A percentile compares a stretch with the other conserved stretches of the same genome.
Conservation (phyloP, 2,329 filamentous ascomycete species). For the Triangularia setosa region DNA sequence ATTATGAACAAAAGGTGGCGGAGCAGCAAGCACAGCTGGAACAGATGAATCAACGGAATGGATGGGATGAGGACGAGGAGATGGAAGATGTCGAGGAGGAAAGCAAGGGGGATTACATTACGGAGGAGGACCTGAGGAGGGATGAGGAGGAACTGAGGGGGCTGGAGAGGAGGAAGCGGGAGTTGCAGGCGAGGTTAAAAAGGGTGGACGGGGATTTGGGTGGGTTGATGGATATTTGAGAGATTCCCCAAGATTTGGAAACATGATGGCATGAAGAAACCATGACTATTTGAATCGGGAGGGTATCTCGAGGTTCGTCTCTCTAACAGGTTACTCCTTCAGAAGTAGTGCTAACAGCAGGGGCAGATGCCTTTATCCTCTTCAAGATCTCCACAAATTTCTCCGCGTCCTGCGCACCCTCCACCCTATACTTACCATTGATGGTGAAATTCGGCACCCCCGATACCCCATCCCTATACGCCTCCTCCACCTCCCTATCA, state of each 20-base stretch:
- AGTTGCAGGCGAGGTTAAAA: constrained; percentile 49
- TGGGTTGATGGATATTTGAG: constrained; percentile 49
- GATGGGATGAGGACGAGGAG: constrained; percentile 45
- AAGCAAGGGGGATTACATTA: constrained; percentile 40
- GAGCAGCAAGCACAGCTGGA: constrained; percentile 76
- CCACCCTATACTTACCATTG: constrained; percentile 62
- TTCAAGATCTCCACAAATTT: constrained; percentile 65
- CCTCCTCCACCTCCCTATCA: constrained; percentile 51
- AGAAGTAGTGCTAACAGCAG: constrained; percentile 12
- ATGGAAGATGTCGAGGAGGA: constrained; percentile 32
- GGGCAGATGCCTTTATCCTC: constrained; percentile 37
- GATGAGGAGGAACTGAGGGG: constrained; percentile 65
- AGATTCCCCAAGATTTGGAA: not conserved
- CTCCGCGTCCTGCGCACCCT: constrained; percentile 67
- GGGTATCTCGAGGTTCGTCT: not conserved
- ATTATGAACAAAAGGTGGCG: constrained; percentile 76
- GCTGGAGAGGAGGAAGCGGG: constrained; percentile 53
- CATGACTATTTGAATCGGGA: too few species aligned
- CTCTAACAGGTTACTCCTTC: constrained; percentile 19
- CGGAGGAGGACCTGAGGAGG: constrained; percentile 62
- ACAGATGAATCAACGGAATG: constrained; percentile 52
- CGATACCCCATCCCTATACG: constrained; percentile 49
- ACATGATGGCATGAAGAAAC: constrained; percentile 24
- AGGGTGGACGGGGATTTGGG: constrained; percentile 55
- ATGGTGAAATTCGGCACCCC: constrained; percentile 76